Conservation (phyloP, 495 filamentous ascomycete genomes). For the Clavariopsis aquatica region DNA sequence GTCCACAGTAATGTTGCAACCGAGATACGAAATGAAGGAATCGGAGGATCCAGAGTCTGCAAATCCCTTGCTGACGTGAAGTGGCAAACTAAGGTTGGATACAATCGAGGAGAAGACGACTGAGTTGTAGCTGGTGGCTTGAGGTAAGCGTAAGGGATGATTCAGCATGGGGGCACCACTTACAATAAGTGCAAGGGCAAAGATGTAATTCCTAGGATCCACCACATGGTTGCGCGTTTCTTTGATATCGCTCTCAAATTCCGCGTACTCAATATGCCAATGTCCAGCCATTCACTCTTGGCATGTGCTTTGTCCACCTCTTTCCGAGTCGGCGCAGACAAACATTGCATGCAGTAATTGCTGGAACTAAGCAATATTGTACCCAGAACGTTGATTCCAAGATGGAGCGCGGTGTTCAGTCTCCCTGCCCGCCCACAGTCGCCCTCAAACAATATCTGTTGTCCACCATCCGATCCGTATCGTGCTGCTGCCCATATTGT, state of each 20-base stretch:
- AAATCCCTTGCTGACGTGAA: neutral
- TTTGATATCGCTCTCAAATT: conserved; percentile 7
- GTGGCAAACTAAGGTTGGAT: conserved; percentile 31
- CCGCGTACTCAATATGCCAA: conserved; percentile 20
- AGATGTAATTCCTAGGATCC: conserved; percentile 6
- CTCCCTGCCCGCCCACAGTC: neutral
- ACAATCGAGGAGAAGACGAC: conserved; percentile 39
- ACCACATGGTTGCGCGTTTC: conserved; percentile 13
- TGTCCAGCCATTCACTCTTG: conserved; percentile 23
- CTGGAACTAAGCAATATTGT: conserved; percentile 24
- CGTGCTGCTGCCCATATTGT: neutral
- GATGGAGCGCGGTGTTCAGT: conserved; percentile 11
- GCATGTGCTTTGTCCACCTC: conserved; percentile 24
- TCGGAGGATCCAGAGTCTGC: neutral
- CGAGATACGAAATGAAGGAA: conserved; percentile 44
- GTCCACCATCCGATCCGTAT: neutral
- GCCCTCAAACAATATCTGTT: conserved; percentile 1
- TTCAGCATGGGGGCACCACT: neutral
- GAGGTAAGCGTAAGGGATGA: neutral
- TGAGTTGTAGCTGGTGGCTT: conserved; percentile 35
- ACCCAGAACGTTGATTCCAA: conserved; percentile 25
- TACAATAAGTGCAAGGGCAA: conserved; percentile 26
- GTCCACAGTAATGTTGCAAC: neutral
- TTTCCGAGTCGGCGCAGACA: conserved; percentile 23
- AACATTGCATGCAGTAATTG: conserved; percentile 30